Conservation (phyloP, 2,329 filamentous ascomycete genomes). For the Periconia macrospinosa region DNA sequence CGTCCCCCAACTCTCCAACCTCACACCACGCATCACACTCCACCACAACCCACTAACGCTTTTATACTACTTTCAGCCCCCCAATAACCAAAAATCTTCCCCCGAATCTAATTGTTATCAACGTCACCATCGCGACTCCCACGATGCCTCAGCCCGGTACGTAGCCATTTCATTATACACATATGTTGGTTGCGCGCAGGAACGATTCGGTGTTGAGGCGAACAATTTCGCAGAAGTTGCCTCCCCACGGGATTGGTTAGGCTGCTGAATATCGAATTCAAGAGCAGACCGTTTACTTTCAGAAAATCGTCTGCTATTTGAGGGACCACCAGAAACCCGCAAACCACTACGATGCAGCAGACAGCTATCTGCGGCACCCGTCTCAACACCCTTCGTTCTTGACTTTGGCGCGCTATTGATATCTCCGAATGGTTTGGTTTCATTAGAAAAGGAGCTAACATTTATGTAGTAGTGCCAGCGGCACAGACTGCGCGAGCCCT, state of each 20-base stretch:
- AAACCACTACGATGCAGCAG: too few relatives aligned
- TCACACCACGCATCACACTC: not conserved
- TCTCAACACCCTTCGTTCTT: not conserved
- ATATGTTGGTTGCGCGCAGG: not conserved
- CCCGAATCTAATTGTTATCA: not conserved
- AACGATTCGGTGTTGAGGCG: not conserved
- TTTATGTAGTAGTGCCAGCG: not conserved
- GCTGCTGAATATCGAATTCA: too few relatives aligned
- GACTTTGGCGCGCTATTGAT: not conserved
- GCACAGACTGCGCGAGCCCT: constrained; percentile 29
- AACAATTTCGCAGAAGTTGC: not conserved
- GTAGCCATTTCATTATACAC: constrained; percentile 5
- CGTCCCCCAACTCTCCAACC: not conserved
- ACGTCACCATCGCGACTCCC: not conserved
- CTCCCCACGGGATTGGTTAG: too few relatives aligned
- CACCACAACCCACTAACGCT: not conserved
- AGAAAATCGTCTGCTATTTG: too few relatives aligned
- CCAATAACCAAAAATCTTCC: too few relatives aligned
- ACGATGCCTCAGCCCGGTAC: constrained; percentile 16
- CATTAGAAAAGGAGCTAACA: not conserved
- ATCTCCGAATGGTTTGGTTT: not conserved
- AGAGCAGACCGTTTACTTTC: too few relatives aligned
- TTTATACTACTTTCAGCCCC: too few relatives aligned
- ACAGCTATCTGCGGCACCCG: too few relatives aligned
- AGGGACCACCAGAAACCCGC: too few relatives aligned